A percentile compares a stretch with the other conserved stretches of the same genome.
phyloP scores from a whole-genome alignment of 2,329 filamentous ascomycete species.

The Emericellopsis atlantica region DNA sequence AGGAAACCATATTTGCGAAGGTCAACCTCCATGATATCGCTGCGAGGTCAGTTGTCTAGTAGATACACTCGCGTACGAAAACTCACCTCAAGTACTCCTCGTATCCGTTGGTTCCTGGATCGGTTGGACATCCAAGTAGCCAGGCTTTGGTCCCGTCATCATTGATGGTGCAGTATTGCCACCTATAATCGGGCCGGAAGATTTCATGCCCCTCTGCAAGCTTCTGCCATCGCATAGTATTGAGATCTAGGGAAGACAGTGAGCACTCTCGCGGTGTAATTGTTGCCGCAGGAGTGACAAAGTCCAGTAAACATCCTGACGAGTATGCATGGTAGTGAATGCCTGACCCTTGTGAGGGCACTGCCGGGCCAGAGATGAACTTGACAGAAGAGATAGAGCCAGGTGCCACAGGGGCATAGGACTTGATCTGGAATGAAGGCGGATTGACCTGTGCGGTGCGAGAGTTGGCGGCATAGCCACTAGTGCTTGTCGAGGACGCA shows the following conservation, averaged over 20 bases:
- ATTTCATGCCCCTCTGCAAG: slow-evolving; percentile 89
- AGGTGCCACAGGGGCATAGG: slow-evolving; percentile 74
- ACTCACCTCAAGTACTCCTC: slow-evolving; percentile 70
- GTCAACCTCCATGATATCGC: slow-evolving; percentile 89
- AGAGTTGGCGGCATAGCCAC: slow-evolving; percentile 56
- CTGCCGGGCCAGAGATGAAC: slow-evolving; percentile 68
- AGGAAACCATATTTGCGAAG: slow-evolving; percentile 83
- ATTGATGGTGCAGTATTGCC: slow-evolving; percentile 97
- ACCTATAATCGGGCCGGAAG: slow-evolving; percentile 82
- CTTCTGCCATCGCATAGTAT: slow-evolving; percentile 84
- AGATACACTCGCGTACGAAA: too few relatives aligned
- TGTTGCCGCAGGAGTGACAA: slow-evolving; percentile 83
- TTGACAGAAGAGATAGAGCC: slow-evolving; percentile 82
- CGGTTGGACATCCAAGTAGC: slow-evolving; percentile 84
- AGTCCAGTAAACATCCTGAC: slow-evolving; percentile 83
- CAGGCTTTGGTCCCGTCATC: slow-evolving; percentile 92
- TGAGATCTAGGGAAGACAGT: slow-evolving; percentile 76
- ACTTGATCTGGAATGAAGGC: slow-evolving; percentile 52
- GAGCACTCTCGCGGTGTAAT: slow-evolving; percentile 82
- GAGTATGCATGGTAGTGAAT: slow-evolving; percentile 95
- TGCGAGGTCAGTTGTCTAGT: slow-evolving; percentile 6
- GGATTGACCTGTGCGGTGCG: slow-evolving; percentile 54
- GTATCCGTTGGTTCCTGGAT: slow-evolving; percentile 56
- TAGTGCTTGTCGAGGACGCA: slow-evolving; percentile 39
- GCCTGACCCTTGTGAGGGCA: slow-evolving; percentile 80